These are phyloP conservation scores for Colletotrichum karsti DNA, from an alignment of 2,329 filamentous ascomycete genomes.

Conservation along the genomic window DNA sequence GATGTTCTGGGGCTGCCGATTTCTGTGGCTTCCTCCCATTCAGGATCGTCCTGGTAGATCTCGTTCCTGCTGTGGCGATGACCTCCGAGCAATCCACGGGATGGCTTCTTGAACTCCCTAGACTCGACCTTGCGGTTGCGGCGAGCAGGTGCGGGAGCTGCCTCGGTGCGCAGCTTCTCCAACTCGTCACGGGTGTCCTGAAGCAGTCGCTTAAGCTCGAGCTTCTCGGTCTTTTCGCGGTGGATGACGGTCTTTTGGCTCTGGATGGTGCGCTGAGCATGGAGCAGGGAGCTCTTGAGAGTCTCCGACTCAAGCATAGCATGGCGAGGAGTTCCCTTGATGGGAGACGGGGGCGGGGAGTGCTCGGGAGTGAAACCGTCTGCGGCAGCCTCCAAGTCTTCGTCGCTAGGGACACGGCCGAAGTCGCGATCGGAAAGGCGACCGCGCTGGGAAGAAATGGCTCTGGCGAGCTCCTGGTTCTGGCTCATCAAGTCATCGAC, in stretches of 20 bases:
- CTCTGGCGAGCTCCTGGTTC: constrained; percentile 90
- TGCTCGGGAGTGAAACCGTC: constrained; percentile 84
- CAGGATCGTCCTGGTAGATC: constrained; percentile 79
- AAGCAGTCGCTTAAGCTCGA: constrained; percentile 93
- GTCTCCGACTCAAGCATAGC: constrained; percentile 95
- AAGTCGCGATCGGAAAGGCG: constrained; percentile 72
- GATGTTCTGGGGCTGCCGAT: constrained; percentile 63
- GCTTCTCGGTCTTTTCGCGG: constrained; percentile 97
- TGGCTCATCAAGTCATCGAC: constrained; percentile 88
- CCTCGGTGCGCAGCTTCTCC: constrained; percentile 72
- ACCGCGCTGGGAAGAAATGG: constrained; percentile 78
- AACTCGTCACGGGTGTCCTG: constrained; percentile 95
- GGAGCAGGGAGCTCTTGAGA: constrained; percentile 89
- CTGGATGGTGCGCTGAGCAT: constrained; percentile 96
- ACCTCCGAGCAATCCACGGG: constrained; percentile 74
- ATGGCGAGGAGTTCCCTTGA: constrained; percentile 91
- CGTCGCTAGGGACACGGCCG: constrained; percentile 65
- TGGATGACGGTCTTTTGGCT: constrained; percentile 95
- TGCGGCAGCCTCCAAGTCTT: constrained; percentile 70
- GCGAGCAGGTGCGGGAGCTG: constrained; percentile 56
- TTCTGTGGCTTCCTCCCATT: constrained; percentile 83
- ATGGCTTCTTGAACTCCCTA: constrained; percentile 80
- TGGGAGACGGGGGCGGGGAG: constrained; percentile 88
- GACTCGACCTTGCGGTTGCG: constrained; percentile 71
- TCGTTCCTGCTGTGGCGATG: constrained; percentile 80